Evolutionary conservation across 75 land plant species (phyloP).

Genomic region (Adiantum capillusveneris): DNA sequence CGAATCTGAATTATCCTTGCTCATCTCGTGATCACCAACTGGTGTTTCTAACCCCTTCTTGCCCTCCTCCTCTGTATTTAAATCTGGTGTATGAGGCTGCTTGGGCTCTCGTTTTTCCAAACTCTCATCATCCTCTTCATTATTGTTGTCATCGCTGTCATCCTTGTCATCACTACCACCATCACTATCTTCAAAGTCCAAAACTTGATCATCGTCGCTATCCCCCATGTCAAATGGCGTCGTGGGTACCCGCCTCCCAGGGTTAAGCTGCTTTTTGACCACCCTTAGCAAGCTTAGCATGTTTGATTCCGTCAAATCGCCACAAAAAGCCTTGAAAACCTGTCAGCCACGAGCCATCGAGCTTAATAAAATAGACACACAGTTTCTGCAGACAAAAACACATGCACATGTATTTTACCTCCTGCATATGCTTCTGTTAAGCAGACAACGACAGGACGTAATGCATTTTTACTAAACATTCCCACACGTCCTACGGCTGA

Average conservation of each 20-base stretch:
- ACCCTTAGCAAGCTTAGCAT: slow-evolving; percentile 59
- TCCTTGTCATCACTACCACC: slow-evolving; percentile 33
- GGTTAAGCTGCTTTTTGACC: slow-evolving; percentile 58
- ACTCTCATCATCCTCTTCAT: slow-evolving; percentile 30
- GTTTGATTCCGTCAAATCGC: slow-evolving; percentile 59
- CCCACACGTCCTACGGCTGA: too few relatives aligned
- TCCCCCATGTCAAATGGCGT: slow-evolving; percentile 25
- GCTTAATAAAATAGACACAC: too few relatives aligned
- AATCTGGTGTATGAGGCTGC: not conserved
- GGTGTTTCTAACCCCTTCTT: slow-evolving; percentile 7
- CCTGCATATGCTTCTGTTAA: too few relatives aligned
- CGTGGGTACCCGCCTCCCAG: slow-evolving; percentile 32
- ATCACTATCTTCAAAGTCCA: slow-evolving; percentile 49
- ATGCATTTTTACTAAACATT: too few relatives aligned
- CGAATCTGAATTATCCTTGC: not conserved
- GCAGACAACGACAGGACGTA: too few relatives aligned
- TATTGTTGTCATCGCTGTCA: slow-evolving; percentile 44
- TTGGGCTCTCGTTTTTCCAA: slow-evolving; percentile 11
- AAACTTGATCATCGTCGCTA: slow-evolving; percentile 52
- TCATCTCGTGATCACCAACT: slow-evolving; percentile 4
- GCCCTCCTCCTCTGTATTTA: slow-evolving; percentile 11
- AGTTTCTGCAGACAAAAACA: too few relatives aligned
- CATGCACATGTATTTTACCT: too few relatives aligned
- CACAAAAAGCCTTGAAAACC: slow-evolving; percentile 74
- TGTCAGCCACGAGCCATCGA: too few relatives aligned